These are phyloP conservation scores for Coemansia sp. DNA, from an alignment of 192 early-diverging fungal genomes.

Conservation along the genomic window DNA sequence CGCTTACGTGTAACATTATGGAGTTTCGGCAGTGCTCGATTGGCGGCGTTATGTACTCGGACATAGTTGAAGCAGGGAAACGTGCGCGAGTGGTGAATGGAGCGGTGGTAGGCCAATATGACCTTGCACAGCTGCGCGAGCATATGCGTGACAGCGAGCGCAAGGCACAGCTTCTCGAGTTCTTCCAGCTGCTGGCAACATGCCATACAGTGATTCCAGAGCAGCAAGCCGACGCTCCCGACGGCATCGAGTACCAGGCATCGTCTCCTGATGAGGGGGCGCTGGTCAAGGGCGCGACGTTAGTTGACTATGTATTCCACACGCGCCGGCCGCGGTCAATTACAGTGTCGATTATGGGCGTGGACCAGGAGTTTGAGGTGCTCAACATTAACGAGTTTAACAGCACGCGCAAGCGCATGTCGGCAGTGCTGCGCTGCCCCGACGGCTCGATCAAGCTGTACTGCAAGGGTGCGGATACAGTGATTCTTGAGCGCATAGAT, in stretches of 20 bases:
- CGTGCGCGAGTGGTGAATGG: constrained; percentile 74
- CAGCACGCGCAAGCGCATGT: constrained; percentile 98
- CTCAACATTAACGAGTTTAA: constrained; percentile 98
- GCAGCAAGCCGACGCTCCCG: constrained; percentile 49
- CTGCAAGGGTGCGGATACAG: constrained; percentile 98
- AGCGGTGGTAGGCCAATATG: constrained; percentile 62
- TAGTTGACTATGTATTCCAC: constrained; percentile 65
- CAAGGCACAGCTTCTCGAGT: constrained; percentile 78
- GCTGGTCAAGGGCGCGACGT: constrained; percentile 73
- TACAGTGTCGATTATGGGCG: constrained; percentile 28
- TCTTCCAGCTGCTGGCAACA: constrained; percentile 82
- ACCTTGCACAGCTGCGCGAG: constrained; percentile 61
- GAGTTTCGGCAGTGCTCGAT: constrained; percentile 88
- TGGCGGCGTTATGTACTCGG: constrained; percentile 87
- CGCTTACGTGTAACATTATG: constrained; percentile 86
- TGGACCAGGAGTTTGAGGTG: constrained; percentile 79
- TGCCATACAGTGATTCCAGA: constrained; percentile 99
- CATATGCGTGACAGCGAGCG: constrained; percentile 57
- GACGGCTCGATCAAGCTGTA: constrained; percentile 85
- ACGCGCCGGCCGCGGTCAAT: constrained; percentile 54
- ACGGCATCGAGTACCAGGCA: constrained; percentile 86
- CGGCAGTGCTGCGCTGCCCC: constrained; percentile 80
- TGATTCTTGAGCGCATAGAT: constrained; percentile 86
- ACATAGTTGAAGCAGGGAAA: constrained; percentile 86
- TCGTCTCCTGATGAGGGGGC: constrained; percentile 97